Base-by-base conservation (phyloP, 2,329 filamentous ascomycete species). In the Trichoderma sp. region DNA sequence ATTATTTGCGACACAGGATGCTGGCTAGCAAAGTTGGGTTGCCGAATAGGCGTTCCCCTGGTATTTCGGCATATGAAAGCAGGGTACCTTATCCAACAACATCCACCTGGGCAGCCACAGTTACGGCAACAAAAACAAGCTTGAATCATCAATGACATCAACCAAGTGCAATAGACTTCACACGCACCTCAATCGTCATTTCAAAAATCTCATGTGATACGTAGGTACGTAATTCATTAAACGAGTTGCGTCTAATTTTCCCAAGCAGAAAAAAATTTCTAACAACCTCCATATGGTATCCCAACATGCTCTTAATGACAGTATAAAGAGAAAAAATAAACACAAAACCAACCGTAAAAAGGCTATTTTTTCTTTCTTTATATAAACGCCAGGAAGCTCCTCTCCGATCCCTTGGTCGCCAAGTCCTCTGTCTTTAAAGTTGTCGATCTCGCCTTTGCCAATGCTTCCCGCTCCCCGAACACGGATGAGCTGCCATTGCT, bases 371-470 rank as follows among this genome's bases (percentile, higher is more conserved):
- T 11, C n/a, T n/a, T 12, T n/a, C n/a, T 21, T 21, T 71, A 81
- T 45, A 82, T 75, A 74, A 82, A 81, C 50, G 77, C 79, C 71
- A 77, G 78, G 63, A 78, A 80, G 75, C 80, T 82, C 45, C 79
- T 76, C 21, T 79, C 79, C 2, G 80, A 81, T 14, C 74, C 63
- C 38, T 78, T 77, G 2, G 71, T 29, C 1, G 80, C 69, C 1
- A 79, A 79, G 27, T 79, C 77, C 8, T 79, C 77, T 59, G 78
- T 75, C 45, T 56, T 74, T 78, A 77, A 79, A 24, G 64, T 45
- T 27, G 31, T 50, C 35, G 27, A 67, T 56, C 29, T 74, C 33
- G 38, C 35, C 35, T 35, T 76, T 65, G 35, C 69, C 45, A 27
- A 33, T 18, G 29, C 71, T 29, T 75, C 75, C 50, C 75, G 75